phyloP scores from a whole-genome alignment of 352 stramenopile species.

The Phytopythium montanum region DNA sequence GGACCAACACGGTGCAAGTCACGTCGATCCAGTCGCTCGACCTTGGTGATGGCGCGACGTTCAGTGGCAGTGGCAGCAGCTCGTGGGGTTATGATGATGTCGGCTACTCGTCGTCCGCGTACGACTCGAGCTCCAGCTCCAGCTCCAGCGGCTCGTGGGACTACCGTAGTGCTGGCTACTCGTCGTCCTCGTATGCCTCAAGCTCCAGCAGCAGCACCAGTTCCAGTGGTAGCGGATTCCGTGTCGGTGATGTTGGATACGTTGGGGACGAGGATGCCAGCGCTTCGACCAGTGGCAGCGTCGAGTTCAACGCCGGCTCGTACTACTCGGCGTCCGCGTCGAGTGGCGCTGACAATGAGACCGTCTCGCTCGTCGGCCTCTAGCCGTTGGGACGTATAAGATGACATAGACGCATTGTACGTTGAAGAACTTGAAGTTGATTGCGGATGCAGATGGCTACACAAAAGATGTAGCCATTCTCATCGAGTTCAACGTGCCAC shows the following conservation, averaged over 20 bases:
- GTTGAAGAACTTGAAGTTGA: not conserved
- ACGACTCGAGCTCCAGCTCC: conserved; percentile 3
- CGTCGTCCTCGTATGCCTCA: conserved; percentile 2
- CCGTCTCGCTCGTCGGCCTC: not conserved
- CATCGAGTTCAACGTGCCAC: not conserved
- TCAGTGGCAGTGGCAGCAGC: conserved; percentile 1
- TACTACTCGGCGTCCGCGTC: conserved; percentile 5
- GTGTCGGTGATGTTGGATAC: conserved; percentile 13
- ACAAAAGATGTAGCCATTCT: not conserved
- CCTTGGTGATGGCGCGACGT: not conserved
- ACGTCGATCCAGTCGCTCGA: conserved; percentile 29
- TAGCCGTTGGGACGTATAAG: not conserved
- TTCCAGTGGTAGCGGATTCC: not conserved
- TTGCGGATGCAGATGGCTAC: not conserved
- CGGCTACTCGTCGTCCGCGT: conserved; percentile 3
- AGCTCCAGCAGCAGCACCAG: not conserved
- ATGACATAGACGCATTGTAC: not conserved
- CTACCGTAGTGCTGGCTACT: conserved; percentile 1
- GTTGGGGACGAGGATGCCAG: not conserved
- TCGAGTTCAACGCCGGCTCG: conserved; percentile 1
- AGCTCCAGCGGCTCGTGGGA: conserved; percentile 2
- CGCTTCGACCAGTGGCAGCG: conserved; percentile 2
- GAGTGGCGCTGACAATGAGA: not conserved
- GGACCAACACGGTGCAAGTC: conserved; percentile 53
- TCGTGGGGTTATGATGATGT: not conserved